Evolutionary conservation across 352 stramenopile species (phyloP), one percentile per base, ranked within the genome.

Genomic region (Halophytophthora batemanensis): DNA sequence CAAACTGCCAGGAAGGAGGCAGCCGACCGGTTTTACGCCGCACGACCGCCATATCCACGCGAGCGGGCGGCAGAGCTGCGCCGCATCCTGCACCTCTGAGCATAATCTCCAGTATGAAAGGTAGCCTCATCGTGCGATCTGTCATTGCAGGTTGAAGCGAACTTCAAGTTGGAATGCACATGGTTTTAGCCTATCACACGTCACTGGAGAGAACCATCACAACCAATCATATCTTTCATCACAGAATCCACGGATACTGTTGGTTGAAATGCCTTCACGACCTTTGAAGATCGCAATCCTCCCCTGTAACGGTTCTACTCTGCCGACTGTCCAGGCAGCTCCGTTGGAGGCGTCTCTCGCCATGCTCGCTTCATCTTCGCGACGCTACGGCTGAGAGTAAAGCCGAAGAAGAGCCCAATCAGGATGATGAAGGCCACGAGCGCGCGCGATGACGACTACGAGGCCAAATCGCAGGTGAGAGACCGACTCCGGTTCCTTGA

Each of bases 1-100:
- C 48, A 66, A 3, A 63, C 48, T 13, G 70, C 64, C 1, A 61
- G 53, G n/a, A 69, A 81, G 35, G 45, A 25, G 8, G 70, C 74
- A n/a, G 56, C 44, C 7, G 58, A 72, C 10, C 33, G 33, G 3
- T 85, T 79, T 37, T 47, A 54, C 1, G 40, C 60, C 1, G 56
- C 52, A 6, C 71, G 51, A 2, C 59, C 68, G 11, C 46, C 56
- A 33, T 75, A 76, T 19, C 57, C 70, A 49, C 52, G 54, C 19
- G 63, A 60, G 23, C 48, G 55, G 42, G 59, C 63, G 25, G 44
- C 50, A 1, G 60, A 68, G 22, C 45, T 64, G n/a, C 60, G 55
- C 1, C 50, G 46, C 13, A 50, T 66, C 38, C 11, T 57, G 41
- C 41, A 17, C 2, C 33, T 38, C 10, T 38, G 15, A 38, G 25